Conservation (phyloP, 257 asterid species). For the Petrea volubilis region DNA sequence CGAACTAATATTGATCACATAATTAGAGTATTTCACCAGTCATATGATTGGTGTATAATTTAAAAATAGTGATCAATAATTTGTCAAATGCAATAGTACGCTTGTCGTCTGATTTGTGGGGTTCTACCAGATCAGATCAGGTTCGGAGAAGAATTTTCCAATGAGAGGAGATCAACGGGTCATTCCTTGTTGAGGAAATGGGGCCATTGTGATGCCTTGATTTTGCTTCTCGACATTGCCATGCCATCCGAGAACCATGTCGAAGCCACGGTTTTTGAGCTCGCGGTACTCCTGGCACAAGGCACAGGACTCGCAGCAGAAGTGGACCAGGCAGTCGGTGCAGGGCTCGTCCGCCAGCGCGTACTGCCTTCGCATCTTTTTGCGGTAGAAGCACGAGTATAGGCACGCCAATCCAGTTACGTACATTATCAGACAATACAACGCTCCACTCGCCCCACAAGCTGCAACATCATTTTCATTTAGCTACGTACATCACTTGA, state of each 20-base stretch:
- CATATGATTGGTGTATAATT: too few relatives aligned
- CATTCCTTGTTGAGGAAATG: conserved; percentile 10
- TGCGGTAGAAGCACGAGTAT: conserved; percentile 33
- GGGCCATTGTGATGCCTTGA: conserved; percentile 15
- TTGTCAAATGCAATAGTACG: too few relatives aligned
- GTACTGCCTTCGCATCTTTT: conserved; percentile 27
- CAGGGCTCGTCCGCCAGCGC: conserved; percentile 27
- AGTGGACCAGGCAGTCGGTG: conserved; percentile 25
- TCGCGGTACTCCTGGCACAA: conserved; percentile 40
- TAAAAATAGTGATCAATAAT: too few relatives aligned
- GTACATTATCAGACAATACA: conserved; percentile 16
- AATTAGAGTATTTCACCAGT: too few relatives aligned
- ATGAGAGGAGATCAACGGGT: neutral
- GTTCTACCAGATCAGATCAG: too few relatives aligned
- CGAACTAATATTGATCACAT: too few relatives aligned
- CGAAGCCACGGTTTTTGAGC: conserved; percentile 38
- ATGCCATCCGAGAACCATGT: conserved; percentile 45
- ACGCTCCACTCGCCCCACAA: conserved; percentile 36
- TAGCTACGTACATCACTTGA: neutral
- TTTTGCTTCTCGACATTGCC: conserved; percentile 52
- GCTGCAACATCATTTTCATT: conserved; percentile 24
- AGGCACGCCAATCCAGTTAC: conserved; percentile 26
- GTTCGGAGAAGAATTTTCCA: too few relatives aligned
- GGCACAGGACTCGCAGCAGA: conserved; percentile 29
- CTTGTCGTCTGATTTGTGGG: too few relatives aligned